phyloP scores from a whole-genome alignment of 768 basidiomycete species.

The Ephemerocybe angulata region DNA sequence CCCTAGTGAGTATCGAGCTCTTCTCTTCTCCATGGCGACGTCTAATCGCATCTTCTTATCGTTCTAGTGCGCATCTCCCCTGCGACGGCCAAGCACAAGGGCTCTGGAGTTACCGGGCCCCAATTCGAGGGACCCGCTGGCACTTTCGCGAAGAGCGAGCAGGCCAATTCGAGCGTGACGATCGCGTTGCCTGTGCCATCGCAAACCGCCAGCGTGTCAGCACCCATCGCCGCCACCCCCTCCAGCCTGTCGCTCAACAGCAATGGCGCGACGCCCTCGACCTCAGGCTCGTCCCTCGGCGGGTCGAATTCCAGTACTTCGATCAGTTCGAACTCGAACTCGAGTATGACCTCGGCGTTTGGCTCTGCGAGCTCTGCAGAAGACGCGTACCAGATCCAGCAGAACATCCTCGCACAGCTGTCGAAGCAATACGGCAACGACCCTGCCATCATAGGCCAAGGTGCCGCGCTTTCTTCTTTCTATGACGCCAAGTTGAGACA shows the following conservation, averaged over 20 bases:
- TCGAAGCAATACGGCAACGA: slow-evolving; percentile 46
- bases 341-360: slow-evolving; percentile 47
- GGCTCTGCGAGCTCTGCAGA: slow-evolving; percentile 45
- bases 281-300: slow-evolving; percentile 47
- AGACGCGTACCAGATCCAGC: slow-evolving; percentile 48
- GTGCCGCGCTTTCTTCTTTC: slow-evolving; percentile 30
- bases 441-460: slow-evolving; percentile 17
- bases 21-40: slow-evolving; percentile 27
- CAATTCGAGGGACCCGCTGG: slow-evolving; percentile 25
- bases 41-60: neutral
- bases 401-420: slow-evolving; percentile 44
- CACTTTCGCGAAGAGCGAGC: slow-evolving; percentile 46
- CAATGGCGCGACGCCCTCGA: slow-evolving; percentile 37
- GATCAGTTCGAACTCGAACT: slow-evolving; percentile 50
- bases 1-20: slow-evolving; percentile 58
- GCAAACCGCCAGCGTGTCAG: slow-evolving; percentile 64
- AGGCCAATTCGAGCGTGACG: slow-evolving; percentile 38
- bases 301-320: slow-evolving; percentile 51
- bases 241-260: slow-evolving; percentile 35
- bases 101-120: slow-evolving; percentile 4
- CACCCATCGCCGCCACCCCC: slow-evolving; percentile 55
- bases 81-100: slow-evolving; percentile 82
- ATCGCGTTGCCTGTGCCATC: slow-evolving; percentile 42
- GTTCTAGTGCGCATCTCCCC: slow-evolving; percentile 92
- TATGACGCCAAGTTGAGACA: slow-evolving; percentile 39